Evolutionary conservation across 2,329 filamentous ascomycete genomes (phyloP).

Genomic region (Pseudogymnoascus sp.): DNA sequence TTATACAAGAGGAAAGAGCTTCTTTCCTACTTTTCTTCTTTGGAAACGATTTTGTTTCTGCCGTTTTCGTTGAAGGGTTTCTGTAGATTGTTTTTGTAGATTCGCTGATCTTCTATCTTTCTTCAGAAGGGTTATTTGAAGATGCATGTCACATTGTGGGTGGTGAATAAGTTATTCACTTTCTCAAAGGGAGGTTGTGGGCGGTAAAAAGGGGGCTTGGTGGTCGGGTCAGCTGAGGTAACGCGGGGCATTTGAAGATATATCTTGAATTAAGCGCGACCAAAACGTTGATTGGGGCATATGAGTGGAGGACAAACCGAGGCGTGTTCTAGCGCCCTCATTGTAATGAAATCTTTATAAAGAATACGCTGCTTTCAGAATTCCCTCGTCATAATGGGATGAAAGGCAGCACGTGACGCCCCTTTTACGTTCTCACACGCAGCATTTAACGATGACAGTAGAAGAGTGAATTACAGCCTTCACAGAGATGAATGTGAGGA

Average conservation of each 20-base stretch:
- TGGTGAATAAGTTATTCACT: not conserved
- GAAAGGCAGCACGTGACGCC: not conserved
- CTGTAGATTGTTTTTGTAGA: not conserved
- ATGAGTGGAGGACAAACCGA: not conserved
- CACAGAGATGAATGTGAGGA: not conserved
- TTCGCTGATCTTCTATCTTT: not conserved
- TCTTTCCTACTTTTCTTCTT: not conserved
- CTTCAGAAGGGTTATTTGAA: not conserved
- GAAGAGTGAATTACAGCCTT: not conserved
- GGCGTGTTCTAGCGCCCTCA: not conserved
- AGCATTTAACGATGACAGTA: not conserved
- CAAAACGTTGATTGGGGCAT: not conserved
- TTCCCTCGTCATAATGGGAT: not conserved
- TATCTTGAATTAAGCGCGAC: not conserved
- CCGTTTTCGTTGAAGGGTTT: not conserved
- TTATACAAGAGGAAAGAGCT: not conserved
- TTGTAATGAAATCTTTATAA: not conserved
- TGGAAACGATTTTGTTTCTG: not conserved
- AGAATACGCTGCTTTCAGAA: not conserved
- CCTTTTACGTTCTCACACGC: not conserved
- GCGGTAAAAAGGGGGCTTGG: not conserved
- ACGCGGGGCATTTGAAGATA: not conserved
- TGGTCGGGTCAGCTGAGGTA: not conserved
- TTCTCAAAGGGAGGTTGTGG: not conserved
- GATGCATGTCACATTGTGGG: not conserved